Base-by-base conservation (phyloP, 495 filamentous ascomycete genomes). In the Penicillium maclennaniae region DNA sequence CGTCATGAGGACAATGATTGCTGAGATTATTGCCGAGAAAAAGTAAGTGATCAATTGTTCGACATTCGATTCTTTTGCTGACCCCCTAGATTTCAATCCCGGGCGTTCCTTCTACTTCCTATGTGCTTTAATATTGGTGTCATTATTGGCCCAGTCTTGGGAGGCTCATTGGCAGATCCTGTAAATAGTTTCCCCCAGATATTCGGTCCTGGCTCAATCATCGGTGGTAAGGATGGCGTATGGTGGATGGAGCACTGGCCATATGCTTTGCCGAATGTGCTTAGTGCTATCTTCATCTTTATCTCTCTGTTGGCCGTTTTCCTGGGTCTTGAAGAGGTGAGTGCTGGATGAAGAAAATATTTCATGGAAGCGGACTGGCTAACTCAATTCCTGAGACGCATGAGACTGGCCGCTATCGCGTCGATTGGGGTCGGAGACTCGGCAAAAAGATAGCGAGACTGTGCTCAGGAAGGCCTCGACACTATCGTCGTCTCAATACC, bases 1-100 rank as follows among this genome's bases (percentile, higher is more conserved):
- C 4, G 88, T 92, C 6, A 83, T 91, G 78, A 77, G 88, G 56
- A 91, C 88, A 3, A 87, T 92, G 84, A 86, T 91, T 59, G 81
- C 82, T 37, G 88, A 92, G 71, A 91, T 84, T 48, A 79, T 91
- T 34, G 78, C 72, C 34, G 88, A 90, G 63, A 86, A 84, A 64
- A 82, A 78, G 74, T 77, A 52, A 20, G 69, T 34, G 31, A 10
- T 58, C 31, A 40, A 25, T 27, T 20, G 2, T 17, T 36, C 25
- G 20, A 40, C 12, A 14, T 7, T 16, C 7, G 6, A 16, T 8
- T 8, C n/a, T 36, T 7, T 36, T 16, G 43, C 59, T 63, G 25
- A 60, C 43, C 40, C 25, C 28, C 4, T 23, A 79, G 74, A 64
- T 87, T 81, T 56, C 88, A 89, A 71, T 83, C 82, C 14, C 76